phyloP scores from a whole-genome alignment of 768 basidiomycete species.

The Tricholomella constricta region DNA sequence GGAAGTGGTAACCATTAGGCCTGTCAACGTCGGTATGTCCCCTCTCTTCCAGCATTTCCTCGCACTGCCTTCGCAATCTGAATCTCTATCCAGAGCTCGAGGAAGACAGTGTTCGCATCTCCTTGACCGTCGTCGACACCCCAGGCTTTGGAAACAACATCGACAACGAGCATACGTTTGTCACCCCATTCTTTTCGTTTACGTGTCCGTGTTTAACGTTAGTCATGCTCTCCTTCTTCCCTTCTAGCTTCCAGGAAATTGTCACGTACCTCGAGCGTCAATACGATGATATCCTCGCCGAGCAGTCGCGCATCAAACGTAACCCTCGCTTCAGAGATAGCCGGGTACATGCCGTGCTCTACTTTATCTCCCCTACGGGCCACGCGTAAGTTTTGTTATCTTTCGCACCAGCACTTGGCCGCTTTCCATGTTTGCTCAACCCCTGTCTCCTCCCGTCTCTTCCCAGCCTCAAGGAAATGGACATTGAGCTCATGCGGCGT shows the following conservation, averaged over 20 bases:
- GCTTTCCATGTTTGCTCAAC: conserved; percentile 12
- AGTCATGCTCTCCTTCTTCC: not conserved
- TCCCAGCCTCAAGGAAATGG: conserved; percentile 83
- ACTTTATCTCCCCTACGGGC: conserved; percentile 89
- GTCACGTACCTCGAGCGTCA: conserved; percentile 85
- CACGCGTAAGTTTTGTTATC: conserved; percentile 60
- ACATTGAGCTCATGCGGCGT: conserved; percentile 90
- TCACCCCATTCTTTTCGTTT: conserved; percentile 14
- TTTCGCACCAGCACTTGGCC: not conserved
- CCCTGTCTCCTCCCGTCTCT: not conserved
- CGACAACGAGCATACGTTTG: conserved; percentile 85
- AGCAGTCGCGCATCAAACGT: conserved; percentile 89
- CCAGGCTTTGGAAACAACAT: conserved; percentile 92
- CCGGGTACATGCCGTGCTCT: conserved; percentile 83
- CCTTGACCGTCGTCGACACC: conserved; percentile 89
- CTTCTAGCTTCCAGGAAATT: conserved; percentile 81
- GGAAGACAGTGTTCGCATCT: conserved; percentile 89
- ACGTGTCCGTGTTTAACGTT: conserved; percentile 1
- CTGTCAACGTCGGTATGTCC: conserved; percentile 68
- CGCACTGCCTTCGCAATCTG: not conserved
- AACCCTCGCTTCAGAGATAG: conserved; percentile 92
- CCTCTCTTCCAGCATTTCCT: conserved; percentile 7
- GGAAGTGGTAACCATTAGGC: conserved; percentile 76
- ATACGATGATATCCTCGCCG: conserved; percentile 89
- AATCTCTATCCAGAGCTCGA: conserved; percentile 66